phyloP scores from a whole-genome alignment of 1,139 yeast species.

The Scheffersomyces insectosa region DNA sequence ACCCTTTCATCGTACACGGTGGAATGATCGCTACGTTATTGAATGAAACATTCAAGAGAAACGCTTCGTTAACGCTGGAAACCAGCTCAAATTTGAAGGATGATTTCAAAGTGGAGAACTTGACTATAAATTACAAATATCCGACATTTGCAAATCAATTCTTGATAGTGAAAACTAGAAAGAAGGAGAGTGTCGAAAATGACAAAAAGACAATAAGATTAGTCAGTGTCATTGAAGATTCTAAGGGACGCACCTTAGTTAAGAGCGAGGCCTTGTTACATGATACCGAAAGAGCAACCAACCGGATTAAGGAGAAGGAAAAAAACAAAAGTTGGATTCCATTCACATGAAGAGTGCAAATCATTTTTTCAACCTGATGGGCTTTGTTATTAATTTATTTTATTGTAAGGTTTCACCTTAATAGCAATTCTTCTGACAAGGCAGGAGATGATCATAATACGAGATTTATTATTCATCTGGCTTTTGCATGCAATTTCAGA shows the following conservation, averaged over 20 bases:
- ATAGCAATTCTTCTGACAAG: too few species aligned
- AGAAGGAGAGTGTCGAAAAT: conserved; percentile 24
- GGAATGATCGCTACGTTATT: conserved; percentile 83
- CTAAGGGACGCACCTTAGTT: conserved; percentile 38
- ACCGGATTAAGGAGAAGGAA: conserved; percentile 1
- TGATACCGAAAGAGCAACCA: conserved; percentile 41
- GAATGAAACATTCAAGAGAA: conserved; percentile 70
- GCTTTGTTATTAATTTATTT: too few species aligned
- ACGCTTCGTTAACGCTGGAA: conserved; percentile 44
- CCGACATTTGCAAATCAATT: conserved; percentile 86
- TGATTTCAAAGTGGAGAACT: conserved; percentile 48
- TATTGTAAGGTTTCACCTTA: too few species aligned
- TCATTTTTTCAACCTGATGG: too few species aligned
- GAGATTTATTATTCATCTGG: too few species aligned
- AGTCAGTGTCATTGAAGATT: conserved; percentile 36
- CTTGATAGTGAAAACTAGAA: conserved; percentile 60
- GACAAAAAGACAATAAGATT: conserved; percentile 27
- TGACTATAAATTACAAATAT: conserved; percentile 59
- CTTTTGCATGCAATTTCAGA: too few species aligned
- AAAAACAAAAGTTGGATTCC: conserved; percentile 6
- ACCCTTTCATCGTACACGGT: conserved; percentile 86
- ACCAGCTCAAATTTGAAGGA: conserved; percentile 37
- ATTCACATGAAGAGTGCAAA: not conserved
- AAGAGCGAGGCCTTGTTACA: conserved; percentile 36
- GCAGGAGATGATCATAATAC: too few species aligned